A percentile compares a stretch with the other conserved stretches of the same genome.
phyloP scores from a whole-genome alignment of 176 grass and related monocot species.

The Carex littledalei region DNA sequence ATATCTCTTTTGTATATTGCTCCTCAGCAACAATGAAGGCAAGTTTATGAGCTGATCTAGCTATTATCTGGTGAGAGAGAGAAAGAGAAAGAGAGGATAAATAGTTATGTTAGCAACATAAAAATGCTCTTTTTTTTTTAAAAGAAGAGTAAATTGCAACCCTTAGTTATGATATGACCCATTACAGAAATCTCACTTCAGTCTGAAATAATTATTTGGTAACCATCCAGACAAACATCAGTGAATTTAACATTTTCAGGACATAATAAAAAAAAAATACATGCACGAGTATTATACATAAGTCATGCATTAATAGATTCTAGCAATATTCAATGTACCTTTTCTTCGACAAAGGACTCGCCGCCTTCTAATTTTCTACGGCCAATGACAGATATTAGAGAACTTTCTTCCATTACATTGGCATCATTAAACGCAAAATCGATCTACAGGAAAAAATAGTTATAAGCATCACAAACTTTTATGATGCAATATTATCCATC shows the following conservation, averaged over 20 bases:
- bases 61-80: conserved; percentile 32
- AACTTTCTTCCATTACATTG: conserved; percentile 66
- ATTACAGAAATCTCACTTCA: not conserved
- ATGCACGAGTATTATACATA: not conserved
- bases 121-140: not conserved
- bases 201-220: not conserved
- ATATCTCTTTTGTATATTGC: conserved; percentile 53
- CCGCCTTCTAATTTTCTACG: conserved; percentile 50
- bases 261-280: not conserved
- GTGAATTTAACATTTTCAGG: not conserved
- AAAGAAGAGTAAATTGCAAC: not conserved
- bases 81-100: not conserved
- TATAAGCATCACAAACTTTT: not conserved
- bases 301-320: not conserved
- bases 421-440: conserved; percentile 93
- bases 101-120: not conserved
- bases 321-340: conserved; percentile 32
- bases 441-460: conserved; percentile 39
- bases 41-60: conserved; percentile 46
- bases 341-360: conserved; percentile 67
- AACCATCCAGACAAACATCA: not conserved
- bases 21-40: conserved; percentile 59
- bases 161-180: not conserved
- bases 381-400: conserved; percentile 57
- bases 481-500: not conserved